Base-by-base conservation (phyloP, 2,329 filamentous ascomycete species). In the Botryotinia convoluta region DNA sequence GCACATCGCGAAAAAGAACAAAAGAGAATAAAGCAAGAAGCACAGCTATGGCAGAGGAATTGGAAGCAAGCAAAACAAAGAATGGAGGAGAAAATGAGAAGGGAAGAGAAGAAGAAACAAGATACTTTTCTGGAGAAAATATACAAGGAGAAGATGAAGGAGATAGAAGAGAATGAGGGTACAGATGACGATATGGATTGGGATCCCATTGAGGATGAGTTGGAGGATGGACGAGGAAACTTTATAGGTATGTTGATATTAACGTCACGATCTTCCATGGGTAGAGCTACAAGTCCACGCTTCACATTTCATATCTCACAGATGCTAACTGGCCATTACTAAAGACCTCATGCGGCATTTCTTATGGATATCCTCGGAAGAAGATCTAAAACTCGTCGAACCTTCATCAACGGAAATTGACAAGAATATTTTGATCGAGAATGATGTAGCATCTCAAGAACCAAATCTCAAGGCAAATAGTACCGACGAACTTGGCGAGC, bases 121-220 rank as follows among this genome's bases (percentile, higher is more conserved):
- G 84, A 86, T 62, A 80, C 81, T 10, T 86, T 82, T 72, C 80
- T 87, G 8, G 81, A 86, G 48, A 77, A 82, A 61, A 81, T 80
- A 1, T 85, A 84, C 76, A 79, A 81, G 67, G 83, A 86, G 74
- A 80, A 83, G 1, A 77, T 84, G 64, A 80, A 78, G 35, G 78
- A 82, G n/a, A 64, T 74, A 18, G 48, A 63, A 8, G 73, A 75
- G 29, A 72, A 65, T 44, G 69, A 69, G 45, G 81, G 82, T 64
- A 80, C 78, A 37, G 81, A 82, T 42, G 78, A 80, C 32, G 75
- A 75, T 35, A 79, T 81, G 44, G 81, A 82, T 37, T 87, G 85
- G 84, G 85, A 87, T 79, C 85, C 84, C 10, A 85, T 86, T 68
- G 83, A 85, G 51, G 84, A 86, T 76, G 80, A 85, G 3, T 75